Evolutionary conservation across 2,329 filamentous ascomycete species (phyloP), one percentile per base, ranked within the genome.

Genomic region (Cryphonectria japonica): DNA sequence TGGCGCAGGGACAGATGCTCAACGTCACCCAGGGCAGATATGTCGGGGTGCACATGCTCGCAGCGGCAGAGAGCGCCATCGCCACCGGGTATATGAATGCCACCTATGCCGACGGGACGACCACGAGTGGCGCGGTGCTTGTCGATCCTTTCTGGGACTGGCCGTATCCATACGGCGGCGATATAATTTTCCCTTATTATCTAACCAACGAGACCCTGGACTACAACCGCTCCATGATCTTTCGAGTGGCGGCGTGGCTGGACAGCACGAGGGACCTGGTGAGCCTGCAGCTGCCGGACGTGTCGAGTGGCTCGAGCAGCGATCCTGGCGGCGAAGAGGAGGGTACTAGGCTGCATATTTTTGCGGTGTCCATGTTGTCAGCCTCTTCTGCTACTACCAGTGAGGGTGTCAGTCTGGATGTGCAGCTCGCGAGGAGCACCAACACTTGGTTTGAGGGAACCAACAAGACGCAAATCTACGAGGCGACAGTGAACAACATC

Each of bases 181-280:
- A 74, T 34, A 63, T 76, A 16, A 72, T 75, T 22, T 72, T 76
- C 62, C 75, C 75, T 1, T 75, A 74, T 39, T 68, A 75, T 7
- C 69, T 68, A 13, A 74, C 73, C 1, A 75, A 75, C 34, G 61
- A 72, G 59, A 69, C 67, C 5, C 26, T 70, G 26, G 68, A 75
- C 54, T 74, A 73, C 60, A 76, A 75, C 63, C 69, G 68, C 14
- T 75, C 75, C 22, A 72, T 71, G 65, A 74, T 76, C 16, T 76
- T 75, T 46, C 71, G 72, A 8, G 70, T 59, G 5, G 57, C 69
- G 14, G 43, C 69, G 1, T 75, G 74, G 74, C 61, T 76, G 13
- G 75, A 75, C 34, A 68, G 73, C 26, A 70, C 71, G 0, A 72
- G 73, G 61, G 69, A 74, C 3, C 59, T 75, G n/a, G 64, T 37